Evolutionary conservation across 2,329 filamentous ascomycete genomes (phyloP), one percentile per base, ranked within the genome.

Genomic region (Orbilia javanica): DNA sequence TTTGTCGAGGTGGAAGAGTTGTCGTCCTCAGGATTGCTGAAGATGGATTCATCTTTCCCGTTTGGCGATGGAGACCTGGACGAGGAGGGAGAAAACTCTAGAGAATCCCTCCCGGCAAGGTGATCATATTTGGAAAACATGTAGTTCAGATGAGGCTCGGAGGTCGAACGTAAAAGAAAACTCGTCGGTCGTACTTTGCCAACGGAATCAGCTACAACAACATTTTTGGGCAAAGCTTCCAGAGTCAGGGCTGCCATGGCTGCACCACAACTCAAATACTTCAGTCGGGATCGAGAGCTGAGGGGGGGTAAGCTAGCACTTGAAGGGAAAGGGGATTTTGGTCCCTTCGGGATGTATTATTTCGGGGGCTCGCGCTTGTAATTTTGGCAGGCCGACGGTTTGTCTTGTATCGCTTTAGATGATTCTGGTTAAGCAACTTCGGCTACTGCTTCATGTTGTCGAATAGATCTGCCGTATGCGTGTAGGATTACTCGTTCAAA

Each of bases 401-500:
- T 67, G 66, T 63, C 46, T 66, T 53, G 66, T 46, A 53, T 77
- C 50, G 73, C 71, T 77, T 77, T 66, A 77, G 66, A 42, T 60
- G 66, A 42, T 66, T 68, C 72, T 69, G 72, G 72, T 69, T 67
- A 65, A 77, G 60, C 66, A 63, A 55, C 50, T 66, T 77, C 67
- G 66, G 73, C 73, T 77, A 77, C 73, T 77, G 73, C 60, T 77
- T 77, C 73, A 77, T 77, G 50, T 71, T 71, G 65, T 76, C 67
- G 73, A 71, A 71, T 71, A 71, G 66, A 31, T 77, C 73, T 71
- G 73, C 73, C 73, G 36, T 65, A 77, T 62, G 66, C 66, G 73
- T 71, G 52, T 69, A 36, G 42, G 66, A 71, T 50, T 65, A 57
- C 72, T 76, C 57, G 36, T 64, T 69, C 42, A 65, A 75, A 75